phyloP scores from a whole-genome alignment of 1,139 yeast species.

The Magnusiomyces sp. region DNA sequence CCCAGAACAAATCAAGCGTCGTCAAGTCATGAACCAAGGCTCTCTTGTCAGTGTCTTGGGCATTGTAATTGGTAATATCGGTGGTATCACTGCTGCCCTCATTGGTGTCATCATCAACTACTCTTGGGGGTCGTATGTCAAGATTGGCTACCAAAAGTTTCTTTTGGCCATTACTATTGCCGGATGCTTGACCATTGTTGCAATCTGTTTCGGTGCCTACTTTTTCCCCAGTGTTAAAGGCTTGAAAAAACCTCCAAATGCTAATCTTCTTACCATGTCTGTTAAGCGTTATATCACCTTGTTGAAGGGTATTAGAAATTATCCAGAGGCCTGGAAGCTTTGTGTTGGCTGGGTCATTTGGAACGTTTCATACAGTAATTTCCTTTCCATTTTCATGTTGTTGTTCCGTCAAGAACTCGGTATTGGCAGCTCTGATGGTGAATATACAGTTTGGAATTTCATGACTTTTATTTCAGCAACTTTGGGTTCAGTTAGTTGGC shows the following conservation, averaged over 20 bases:
- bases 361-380: constrained; percentile 37
- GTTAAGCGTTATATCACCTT: constrained; percentile 29
- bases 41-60: constrained; percentile 38
- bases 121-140: constrained; percentile 27
- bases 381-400: constrained; percentile 35
- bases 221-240: constrained; percentile 35
- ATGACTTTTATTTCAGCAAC: constrained; percentile 35
- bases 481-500: constrained; percentile 37
- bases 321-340: constrained; percentile 36
- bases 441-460: constrained; percentile 38
- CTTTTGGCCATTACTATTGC: constrained; percentile 39
- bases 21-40: constrained; percentile 32
- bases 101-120: constrained; percentile 38
- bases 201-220: constrained; percentile 29
- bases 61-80: constrained; percentile 34
- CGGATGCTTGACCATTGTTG: constrained; percentile 33
- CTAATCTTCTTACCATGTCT: constrained; percentile 26
- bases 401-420: constrained; percentile 40
- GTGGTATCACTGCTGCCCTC: constrained; percentile 37
- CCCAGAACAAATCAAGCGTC: constrained; percentile 29
- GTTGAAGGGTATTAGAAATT: constrained; percentile 28
- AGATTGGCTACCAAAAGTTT: constrained; percentile 34
- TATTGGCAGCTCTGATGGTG: constrained; percentile 36
- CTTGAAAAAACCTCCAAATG: constrained; percentile 27
- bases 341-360: constrained; percentile 41